A percentile compares a stretch with the other conserved stretches of the same genome.
These are phyloP conservation scores for Endotrypanum monterogeii DNA, from an alignment of 208 protist genomes.

Conservation along the genomic window DNA sequence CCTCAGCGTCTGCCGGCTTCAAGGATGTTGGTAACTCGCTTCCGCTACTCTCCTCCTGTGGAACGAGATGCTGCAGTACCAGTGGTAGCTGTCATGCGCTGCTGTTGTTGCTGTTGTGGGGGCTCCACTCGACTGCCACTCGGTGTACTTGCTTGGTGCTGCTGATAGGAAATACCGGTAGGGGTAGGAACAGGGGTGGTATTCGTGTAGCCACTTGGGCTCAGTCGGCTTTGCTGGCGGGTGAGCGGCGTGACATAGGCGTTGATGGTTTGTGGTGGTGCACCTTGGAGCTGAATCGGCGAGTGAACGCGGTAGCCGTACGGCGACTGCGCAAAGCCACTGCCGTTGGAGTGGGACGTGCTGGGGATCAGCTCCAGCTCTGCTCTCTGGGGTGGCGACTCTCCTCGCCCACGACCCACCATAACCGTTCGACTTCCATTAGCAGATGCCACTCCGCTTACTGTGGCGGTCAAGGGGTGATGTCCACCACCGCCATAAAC, in stretches of 20 bases:
- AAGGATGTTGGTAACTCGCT: slow-evolving; percentile 3
- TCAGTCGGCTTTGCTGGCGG: slow-evolving; percentile 21
- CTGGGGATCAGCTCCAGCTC: slow-evolving; percentile 30
- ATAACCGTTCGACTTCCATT: slow-evolving; percentile 24
- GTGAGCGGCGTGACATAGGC: slow-evolving; percentile 22
- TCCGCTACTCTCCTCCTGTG: neutral
- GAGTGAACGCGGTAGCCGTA: slow-evolving; percentile 34
- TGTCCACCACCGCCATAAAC: neutral
- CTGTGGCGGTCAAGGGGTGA: neutral
- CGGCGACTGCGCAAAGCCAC: slow-evolving; percentile 30
- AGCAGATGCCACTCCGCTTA: slow-evolving; percentile 8
- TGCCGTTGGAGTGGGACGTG: slow-evolving; percentile 24
- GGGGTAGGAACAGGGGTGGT: neutral
- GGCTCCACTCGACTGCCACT: slow-evolving; percentile 16
- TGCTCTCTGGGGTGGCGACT: slow-evolving; percentile 18
- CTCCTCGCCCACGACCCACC: slow-evolving; percentile 11
- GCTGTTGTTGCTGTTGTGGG: slow-evolving; percentile 18
- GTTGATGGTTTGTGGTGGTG: slow-evolving; percentile 2
- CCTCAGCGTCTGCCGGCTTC: slow-evolving; percentile 15
- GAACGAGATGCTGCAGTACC: neutral
- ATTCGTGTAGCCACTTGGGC: slow-evolving; percentile 3
- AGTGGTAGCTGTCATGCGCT: slow-evolving; percentile 11
- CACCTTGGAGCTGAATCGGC: slow-evolving; percentile 14
- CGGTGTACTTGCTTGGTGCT: slow-evolving; percentile 6
- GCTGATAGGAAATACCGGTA: neutral